Evolutionary conservation across 2,329 filamentous ascomycete genomes (phyloP).

Genomic region (Talaromyces sp.): DNA sequence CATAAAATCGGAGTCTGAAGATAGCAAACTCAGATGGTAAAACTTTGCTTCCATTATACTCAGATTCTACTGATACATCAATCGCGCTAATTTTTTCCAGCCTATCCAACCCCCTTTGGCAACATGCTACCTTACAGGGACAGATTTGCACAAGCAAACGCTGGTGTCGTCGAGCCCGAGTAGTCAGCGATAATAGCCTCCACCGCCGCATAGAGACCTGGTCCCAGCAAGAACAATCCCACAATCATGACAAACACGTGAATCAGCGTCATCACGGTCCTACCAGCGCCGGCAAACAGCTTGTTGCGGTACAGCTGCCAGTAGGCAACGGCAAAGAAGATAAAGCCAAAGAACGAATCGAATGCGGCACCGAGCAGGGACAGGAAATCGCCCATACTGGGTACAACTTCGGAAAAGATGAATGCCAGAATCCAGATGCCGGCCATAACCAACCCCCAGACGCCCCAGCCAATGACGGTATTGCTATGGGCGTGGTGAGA

Average conservation of each 20-base stretch:
- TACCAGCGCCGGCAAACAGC: constrained; percentile 36
- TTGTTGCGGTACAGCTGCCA: constrained; percentile 43
- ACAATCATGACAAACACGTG: constrained; percentile 46
- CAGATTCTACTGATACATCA: not conserved
- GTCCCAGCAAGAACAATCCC: constrained; percentile 50
- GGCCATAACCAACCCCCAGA: constrained; percentile 43
- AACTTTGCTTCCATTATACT: not conserved
- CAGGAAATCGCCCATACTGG: constrained; percentile 50
- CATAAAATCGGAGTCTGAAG: too few species aligned
- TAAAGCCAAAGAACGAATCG: constrained; percentile 51
- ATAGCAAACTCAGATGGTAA: too few species aligned
- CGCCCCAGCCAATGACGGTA: constrained; percentile 48
- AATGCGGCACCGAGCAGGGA: constrained; percentile 48
- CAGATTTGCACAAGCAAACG: constrained; percentile 50
- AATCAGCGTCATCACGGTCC: constrained; percentile 43
- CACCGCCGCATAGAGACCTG: constrained; percentile 52
- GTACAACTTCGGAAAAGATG: constrained; percentile 49
- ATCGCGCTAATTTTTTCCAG: not conserved
- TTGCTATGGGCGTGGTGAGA: constrained; percentile 47
- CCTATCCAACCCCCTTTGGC: too few species aligned
- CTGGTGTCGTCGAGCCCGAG: constrained; percentile 41
- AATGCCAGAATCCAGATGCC: constrained; percentile 46
- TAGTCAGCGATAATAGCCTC: constrained; percentile 53
- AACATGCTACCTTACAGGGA: constrained; percentile 35
- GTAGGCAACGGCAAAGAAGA: constrained; percentile 51